Evolutionary conservation across 2,329 filamentous ascomycete genomes (phyloP), one percentile per base, ranked within the genome.

Genomic region (Fusarium concolor): DNA sequence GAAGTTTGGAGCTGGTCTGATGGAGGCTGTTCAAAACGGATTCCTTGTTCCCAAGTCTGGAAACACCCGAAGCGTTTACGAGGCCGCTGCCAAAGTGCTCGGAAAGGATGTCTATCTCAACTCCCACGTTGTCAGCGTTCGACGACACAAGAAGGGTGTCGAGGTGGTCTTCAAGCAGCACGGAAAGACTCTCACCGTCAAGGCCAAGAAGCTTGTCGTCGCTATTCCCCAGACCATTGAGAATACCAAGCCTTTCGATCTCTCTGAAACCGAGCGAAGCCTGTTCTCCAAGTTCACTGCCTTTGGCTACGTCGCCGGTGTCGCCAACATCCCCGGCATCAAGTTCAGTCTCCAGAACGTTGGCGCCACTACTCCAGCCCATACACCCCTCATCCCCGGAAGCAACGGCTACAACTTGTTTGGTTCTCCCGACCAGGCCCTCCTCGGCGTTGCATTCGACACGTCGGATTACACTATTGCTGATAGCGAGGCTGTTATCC

Each of bases 221-320:
- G 70, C 70, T 2, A 60, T 71, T 10, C 70, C 70, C 2, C 70
- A 65, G 12, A 67, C 59, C 10, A 12, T 70, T 1, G 12, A 70
- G 14, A 60, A 71, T 6, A 38, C 66, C 33, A 38, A 26, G 2
- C 5, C 44, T 5, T 47, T 51, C 6, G 70, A 72, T 2, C 42
- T 72, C 0, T 52, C 26, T 9, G 12, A 51, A 0, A 18, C 42
- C 6, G 70, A 72, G 5, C 38, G n/a, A 3, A 15, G 20, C 1
- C 5, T 72, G 0, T 71, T 72, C 35, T 58, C 56, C 10, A 72
- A 62, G 4, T 68, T 72, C 15, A 43, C 49, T 14, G 56, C 43
- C 0, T 11, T 60, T 2, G 61, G 62, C 1, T 72, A 72, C 24
- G 58, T 65, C 5, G 60, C 61, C 0, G 58, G 67, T 2, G 39